Evolutionary conservation across 108 stramenopile genomes (phyloP).

Genomic region (Skeletonema potamos): DNA sequence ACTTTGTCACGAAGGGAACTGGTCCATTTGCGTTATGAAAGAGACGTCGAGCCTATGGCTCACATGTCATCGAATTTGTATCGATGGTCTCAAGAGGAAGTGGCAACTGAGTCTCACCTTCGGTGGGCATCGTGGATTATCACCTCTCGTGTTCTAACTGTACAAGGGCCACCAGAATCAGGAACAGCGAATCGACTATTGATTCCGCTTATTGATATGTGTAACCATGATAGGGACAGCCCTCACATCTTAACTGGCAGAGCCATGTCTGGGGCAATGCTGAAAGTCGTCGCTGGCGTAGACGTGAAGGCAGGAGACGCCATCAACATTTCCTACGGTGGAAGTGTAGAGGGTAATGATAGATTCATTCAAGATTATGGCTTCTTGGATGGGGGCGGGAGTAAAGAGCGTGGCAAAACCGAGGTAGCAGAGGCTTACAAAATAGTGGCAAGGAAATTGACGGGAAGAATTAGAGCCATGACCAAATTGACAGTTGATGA

Average conservation of each 20-base stretch:
- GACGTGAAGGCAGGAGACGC: constrained; percentile 65
- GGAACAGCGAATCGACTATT: constrained; percentile 59
- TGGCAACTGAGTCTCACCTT: constrained; percentile 54
- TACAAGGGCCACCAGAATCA: constrained; percentile 53
- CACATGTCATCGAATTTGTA: constrained; percentile 53
- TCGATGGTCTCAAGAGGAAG: constrained; percentile 42
- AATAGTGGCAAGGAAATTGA: constrained; percentile 58
- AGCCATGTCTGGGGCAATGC: constrained; percentile 62
- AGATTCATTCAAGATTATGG: constrained; percentile 74
- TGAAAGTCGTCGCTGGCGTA: constrained; percentile 78
- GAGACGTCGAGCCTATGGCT: constrained; percentile 50
- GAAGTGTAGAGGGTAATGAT: constrained; percentile 71
- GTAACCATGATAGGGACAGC: constrained; percentile 76
- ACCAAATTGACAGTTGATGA: constrained; percentile 52
- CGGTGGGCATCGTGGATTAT: constrained; percentile 76
- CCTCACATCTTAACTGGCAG: constrained; percentile 71
- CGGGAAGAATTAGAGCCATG: constrained; percentile 30
- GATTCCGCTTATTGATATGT: constrained; percentile 84
- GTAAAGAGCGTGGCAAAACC: constrained; percentile 16
- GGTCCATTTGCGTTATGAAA: constrained; percentile 49
- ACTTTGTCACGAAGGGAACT: constrained; percentile 48
- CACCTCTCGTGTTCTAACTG: constrained; percentile 74
- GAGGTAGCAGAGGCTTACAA: constrained; percentile 38
- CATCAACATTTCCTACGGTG: constrained; percentile 77
- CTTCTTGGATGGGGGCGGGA: constrained; percentile 55